Evolutionary conservation across 805 yeast genomes (phyloP), one percentile per base, ranked within the genome.

Genomic region (Ogataea naganishii): DNA sequence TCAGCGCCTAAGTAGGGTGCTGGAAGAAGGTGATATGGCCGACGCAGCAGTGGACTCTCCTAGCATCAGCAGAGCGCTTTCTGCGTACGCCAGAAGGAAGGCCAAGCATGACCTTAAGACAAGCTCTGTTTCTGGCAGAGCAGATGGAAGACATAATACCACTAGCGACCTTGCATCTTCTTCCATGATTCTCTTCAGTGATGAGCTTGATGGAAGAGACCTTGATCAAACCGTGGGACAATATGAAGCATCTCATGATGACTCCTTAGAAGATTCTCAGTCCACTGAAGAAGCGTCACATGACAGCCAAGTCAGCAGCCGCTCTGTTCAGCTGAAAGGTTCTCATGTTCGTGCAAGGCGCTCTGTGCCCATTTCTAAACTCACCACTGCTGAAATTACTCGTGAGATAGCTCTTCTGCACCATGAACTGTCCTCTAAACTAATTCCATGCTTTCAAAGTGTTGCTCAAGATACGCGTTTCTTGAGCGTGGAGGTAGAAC

Each of bases 401-500:
- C 20, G 35, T 18, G 49, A 50, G 36, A 40, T 47, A 15, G 27
- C 39, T 12, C 36, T 31, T 24, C 29, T 44, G 18, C 33, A 45
- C 10, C 32, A 34, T 5, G 52, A 53, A 30, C 32, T 50, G 24
- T 39, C 44, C 27, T 43, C 72, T 24, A 69, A 69, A 38, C 53
- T 70, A 23, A 61, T 65, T 25, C 75, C 71, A 30, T 60, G 73
- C 30, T 65, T 67, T 16, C 58, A 56, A 11, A 49, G 64, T 12
- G 48, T 66, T 21, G 51, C 60, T 33, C 46, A 43, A 9, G 78
- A 72, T 45, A 60, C 69, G 46, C 43, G 47, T 16, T 56, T 47
- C 32, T 53, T 72, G 18, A 66, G 72, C 14, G 38, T 57, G 8
- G 61, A 62, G 29, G 56, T 71, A n/a, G 60, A 56, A 30, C 39